Conservation (phyloP, 192 early-diverging fungal species). For the Entophlyctis helioformis region DNA sequence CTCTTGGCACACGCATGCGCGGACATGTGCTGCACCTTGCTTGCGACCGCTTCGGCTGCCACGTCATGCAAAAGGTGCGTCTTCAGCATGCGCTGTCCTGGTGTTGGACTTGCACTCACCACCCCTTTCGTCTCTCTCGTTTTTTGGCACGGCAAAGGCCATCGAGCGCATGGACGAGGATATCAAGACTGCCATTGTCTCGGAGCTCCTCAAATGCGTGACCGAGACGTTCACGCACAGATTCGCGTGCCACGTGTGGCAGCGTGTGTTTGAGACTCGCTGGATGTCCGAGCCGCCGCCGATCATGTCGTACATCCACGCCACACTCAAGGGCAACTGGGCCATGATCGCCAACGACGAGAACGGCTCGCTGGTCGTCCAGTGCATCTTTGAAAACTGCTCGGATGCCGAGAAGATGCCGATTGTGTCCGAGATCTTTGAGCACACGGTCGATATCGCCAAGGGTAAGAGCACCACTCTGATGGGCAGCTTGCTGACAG, state of each 20-base stretch:
- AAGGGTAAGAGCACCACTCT: slow-evolving; percentile 32
- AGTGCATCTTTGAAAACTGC: slow-evolving; percentile 68
- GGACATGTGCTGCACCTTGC: slow-evolving; percentile 48
- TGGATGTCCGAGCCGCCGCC: slow-evolving; percentile 35
- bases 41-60: slow-evolving; percentile 68
- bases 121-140: no score
- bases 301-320: slow-evolving; percentile 50
- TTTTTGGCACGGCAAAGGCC: no score
- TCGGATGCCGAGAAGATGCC: slow-evolving; percentile 49
- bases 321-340: slow-evolving; percentile 47
- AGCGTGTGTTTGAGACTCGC: slow-evolving; percentile 62
- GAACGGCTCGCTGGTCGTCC: slow-evolving; percentile 63
- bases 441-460: slow-evolving; percentile 46
- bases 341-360: slow-evolving; percentile 59
- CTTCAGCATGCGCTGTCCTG: not conserved
- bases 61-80: slow-evolving; percentile 60
- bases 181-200: slow-evolving; percentile 39
- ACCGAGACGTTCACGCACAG: slow-evolving; percentile 62
- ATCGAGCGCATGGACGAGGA: slow-evolving; percentile 54
- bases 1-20: slow-evolving; percentile 41
- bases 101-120: not conserved
- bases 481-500: no score
- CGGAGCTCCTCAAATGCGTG: slow-evolving; percentile 49
- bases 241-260: slow-evolving; percentile 73
- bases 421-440: slow-evolving; percentile 51